Evolutionary conservation across 257 asterid species (phyloP).

Genomic region (Plantago elongata): DNA sequence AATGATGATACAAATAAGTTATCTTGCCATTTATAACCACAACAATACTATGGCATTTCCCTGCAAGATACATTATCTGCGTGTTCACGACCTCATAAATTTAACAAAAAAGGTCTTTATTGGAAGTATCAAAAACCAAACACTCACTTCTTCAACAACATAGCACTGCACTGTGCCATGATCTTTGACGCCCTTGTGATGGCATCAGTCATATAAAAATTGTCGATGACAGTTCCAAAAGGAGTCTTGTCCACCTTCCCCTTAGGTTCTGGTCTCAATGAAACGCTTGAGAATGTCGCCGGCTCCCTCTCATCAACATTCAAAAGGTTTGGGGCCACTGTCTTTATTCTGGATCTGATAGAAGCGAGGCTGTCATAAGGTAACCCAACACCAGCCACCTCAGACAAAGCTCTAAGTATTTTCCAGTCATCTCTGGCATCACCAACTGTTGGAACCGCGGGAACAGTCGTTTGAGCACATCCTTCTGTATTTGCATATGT

Average conservation of each 20-base stretch:
- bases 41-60: slow-evolving; percentile 35
- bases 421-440: slow-evolving; percentile 98
- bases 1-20: slow-evolving; percentile 31
- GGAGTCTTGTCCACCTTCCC: slow-evolving; percentile 49
- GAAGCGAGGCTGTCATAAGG: slow-evolving; percentile 62
- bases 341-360: slow-evolving; percentile 59
- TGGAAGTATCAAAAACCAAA: slow-evolving; percentile 20
- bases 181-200: slow-evolving; percentile 96
- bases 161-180: slow-evolving; percentile 91
- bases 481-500: slow-evolving; percentile 92
- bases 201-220: slow-evolving; percentile 92
- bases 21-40: slow-evolving; percentile 66
- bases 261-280: slow-evolving; percentile 62
- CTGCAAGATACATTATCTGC: slow-evolving; percentile 15
- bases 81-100: slow-evolving; percentile 16
- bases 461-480: slow-evolving; percentile 73
- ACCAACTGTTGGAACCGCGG: slow-evolving; percentile 98
- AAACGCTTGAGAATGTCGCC: slow-evolving; percentile 58
- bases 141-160: slow-evolving; percentile 53
- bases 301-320: slow-evolving; percentile 73
- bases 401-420: slow-evolving; percentile 78
- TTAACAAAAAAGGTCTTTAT: slow-evolving; percentile 33
- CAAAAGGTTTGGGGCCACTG: slow-evolving; percentile 88
- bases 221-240: slow-evolving; percentile 53
- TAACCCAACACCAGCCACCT: slow-evolving; percentile 58